phyloP scores from a whole-genome alignment of 1,284 basidiomycete genomes.

The Irpex rosettiformis region DNA sequence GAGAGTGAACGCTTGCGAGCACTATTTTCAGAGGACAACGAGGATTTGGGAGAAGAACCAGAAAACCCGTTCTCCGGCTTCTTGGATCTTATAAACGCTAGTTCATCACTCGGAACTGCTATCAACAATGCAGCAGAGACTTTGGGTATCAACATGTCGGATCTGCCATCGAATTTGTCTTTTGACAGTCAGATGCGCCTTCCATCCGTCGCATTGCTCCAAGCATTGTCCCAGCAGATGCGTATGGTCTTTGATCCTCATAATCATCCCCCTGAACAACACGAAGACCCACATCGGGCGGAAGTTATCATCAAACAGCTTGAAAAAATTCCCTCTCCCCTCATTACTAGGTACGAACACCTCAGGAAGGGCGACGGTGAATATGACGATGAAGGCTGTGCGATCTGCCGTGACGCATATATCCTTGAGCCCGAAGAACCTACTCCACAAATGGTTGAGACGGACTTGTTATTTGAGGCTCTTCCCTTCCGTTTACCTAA shows the following conservation, averaged over 20 bases:
- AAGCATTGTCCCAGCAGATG: neutral
- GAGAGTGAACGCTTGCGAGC: neutral
- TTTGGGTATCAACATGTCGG: neutral
- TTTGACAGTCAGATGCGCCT: neutral
- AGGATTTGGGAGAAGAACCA: slow-evolving; percentile 8
- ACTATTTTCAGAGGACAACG: slow-evolving; percentile 3
- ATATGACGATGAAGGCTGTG: slow-evolving; percentile 26
- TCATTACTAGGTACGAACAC: slow-evolving; percentile 27
- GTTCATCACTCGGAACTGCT: neutral
- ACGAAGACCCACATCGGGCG: slow-evolving; percentile 21
- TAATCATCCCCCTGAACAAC: neutral
- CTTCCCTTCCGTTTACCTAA: slow-evolving; percentile 17
- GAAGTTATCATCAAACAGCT: slow-evolving; percentile 23
- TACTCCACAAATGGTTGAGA: neutral
- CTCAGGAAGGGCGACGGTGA: slow-evolving; percentile 20
- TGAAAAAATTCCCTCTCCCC: slow-evolving; percentile 22
- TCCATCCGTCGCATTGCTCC: neutral
- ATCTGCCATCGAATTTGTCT: neutral
- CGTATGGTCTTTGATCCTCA: neutral
- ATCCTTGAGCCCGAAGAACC: slow-evolving; percentile 5
- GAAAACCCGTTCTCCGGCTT: neutral
- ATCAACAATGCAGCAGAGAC: neutral
- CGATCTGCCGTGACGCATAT: slow-evolving; percentile 27
- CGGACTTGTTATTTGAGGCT: slow-evolving; percentile 7
- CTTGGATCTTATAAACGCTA: neutral